Conservation (phyloP, 306 rosid genomes). For the Spatholobus suberectus region DNA sequence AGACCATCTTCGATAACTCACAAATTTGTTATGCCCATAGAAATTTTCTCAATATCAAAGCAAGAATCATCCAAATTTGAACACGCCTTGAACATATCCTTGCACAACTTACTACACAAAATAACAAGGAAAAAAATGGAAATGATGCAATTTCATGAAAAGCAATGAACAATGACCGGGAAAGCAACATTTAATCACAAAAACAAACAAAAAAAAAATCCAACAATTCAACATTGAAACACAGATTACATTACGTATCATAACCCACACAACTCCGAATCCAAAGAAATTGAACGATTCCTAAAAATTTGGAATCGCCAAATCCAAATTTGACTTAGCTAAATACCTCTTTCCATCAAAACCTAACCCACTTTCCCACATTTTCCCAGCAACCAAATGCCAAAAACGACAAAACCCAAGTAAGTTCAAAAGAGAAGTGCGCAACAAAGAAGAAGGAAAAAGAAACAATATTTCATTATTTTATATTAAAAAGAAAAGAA, state of each 20-base stretch:
- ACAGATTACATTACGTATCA: neutral
- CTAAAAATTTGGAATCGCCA: neutral
- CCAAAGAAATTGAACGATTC: neutral
- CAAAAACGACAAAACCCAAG: conserved; percentile 3
- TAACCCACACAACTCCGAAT: neutral
- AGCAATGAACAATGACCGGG: neutral
- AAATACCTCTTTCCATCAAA: neutral
- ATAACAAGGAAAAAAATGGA: neutral
- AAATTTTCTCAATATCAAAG: conserved; percentile 73
- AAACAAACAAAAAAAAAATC: too few relatives aligned
- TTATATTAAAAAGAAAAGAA: neutral
- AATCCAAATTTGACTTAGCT: neutral
- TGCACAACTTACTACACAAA: conserved; percentile 69
- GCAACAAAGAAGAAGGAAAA: neutral
- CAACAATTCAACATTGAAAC: too few relatives aligned
- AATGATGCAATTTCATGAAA: neutral
- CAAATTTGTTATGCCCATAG: conserved; percentile 97
- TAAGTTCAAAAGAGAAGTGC: conserved; percentile 9
- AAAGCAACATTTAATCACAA: too few relatives aligned
- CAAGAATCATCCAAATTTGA: conserved; percentile 69
- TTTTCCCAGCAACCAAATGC: conserved; percentile 2
- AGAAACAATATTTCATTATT: neutral
- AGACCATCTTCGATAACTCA: too few relatives aligned
- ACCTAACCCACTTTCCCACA: conserved; percentile 3
- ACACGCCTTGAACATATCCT: conserved; percentile 85